A percentile compares a stretch with the other conserved stretches of the same genome.
These are phyloP conservation scores for Suillus plorans DNA, from an alignment of 768 basidiomycete species.

Conservation along the genomic window DNA sequence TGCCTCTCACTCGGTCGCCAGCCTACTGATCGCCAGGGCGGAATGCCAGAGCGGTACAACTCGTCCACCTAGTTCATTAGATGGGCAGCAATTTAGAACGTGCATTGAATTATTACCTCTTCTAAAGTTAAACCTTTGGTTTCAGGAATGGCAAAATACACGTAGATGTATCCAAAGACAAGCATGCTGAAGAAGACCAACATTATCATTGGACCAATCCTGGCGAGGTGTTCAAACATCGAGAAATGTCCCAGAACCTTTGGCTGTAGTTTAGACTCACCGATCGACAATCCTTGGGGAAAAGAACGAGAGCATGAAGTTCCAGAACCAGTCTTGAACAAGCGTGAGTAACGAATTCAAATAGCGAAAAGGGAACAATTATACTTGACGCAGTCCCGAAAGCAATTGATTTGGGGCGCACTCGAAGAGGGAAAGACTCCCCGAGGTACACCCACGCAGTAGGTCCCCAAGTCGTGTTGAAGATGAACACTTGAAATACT, in stretches of 20 bases:
- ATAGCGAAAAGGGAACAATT: constrained; percentile 1
- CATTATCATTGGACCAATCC: constrained; percentile 73
- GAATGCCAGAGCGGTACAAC: constrained; percentile 64
- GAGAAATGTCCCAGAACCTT: background rate
- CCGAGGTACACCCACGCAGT: constrained; percentile 77
- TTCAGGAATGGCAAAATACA: constrained; percentile 78
- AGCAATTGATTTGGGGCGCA: constrained; percentile 76
- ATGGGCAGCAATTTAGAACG: background rate
- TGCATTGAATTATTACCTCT: constrained; percentile 43
- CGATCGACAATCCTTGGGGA: constrained; percentile 61
- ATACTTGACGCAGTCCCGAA: constrained; percentile 60
- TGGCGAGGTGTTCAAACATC: constrained; percentile 16
- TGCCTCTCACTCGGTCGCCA: constrained; percentile 57
- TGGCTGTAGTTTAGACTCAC: constrained; percentile 30
- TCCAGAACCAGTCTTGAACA: constrained; percentile 64
- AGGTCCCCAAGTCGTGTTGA: constrained; percentile 75
- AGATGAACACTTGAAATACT: constrained; percentile 70
- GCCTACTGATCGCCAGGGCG: constrained; percentile 60
- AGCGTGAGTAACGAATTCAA: constrained; percentile 8
- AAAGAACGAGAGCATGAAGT: constrained; percentile 73
- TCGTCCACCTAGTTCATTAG: constrained; percentile 58
- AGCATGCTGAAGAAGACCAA: constrained; percentile 78
- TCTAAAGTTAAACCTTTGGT: constrained; percentile 77
- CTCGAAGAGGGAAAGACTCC: constrained; percentile 79
- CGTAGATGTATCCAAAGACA: constrained; percentile 66